Base-by-base conservation (phyloP, 345 rosid species). In the Trapa incisa region DNA sequence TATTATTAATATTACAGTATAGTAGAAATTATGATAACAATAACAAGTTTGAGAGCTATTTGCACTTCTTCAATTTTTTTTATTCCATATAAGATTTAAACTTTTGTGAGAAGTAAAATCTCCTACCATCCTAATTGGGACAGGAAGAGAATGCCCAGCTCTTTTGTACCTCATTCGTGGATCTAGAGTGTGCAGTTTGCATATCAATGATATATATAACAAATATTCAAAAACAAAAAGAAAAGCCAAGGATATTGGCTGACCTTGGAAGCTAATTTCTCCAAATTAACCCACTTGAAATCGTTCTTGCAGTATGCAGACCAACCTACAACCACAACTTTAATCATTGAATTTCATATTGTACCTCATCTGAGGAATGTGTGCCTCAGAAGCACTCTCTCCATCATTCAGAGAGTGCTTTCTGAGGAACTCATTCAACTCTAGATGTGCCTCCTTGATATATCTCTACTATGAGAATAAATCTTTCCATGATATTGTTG, bases 231-330 rank as follows among this genome's bases (percentile, higher is more conserved):
- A 2, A 37, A 6, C 13, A 14, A 6, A 17, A 36, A 13, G 42
- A 11, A 33, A 10, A 7, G 12, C 41, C 41, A 42, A 36, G 29
- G 11, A 3, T 1, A 50, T 17, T 14, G 17, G 5, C 54, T 33
- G 3, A 87, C 96, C 87, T 86, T 78, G 47, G 74, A 56, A 64
- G 89, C 74, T 33, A 92, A 74, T 36, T 82, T 80, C 69, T 81
- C 67, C 73, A 87, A 43, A 71, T 89, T 89, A 70, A 86, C 96
- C 96, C 96, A 84, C 76, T 89, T 96, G 17, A 92, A 92, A 79
- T 89, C 96, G n/a, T 65, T 75, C 73, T 89, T 85, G 68, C 91
- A 84, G 22, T 92, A 89, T 17, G 91, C 91, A 36, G 96, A 85
- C 36, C 93, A 43, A 92, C 98, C 97, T 91, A 48, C 41, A 14